A percentile compares a stretch with the other conserved stretches of the same genome.
Evolutionary conservation across 2,329 filamentous ascomycete genomes (phyloP).

Genomic region (Macroventuria anomochaeta): DNA sequence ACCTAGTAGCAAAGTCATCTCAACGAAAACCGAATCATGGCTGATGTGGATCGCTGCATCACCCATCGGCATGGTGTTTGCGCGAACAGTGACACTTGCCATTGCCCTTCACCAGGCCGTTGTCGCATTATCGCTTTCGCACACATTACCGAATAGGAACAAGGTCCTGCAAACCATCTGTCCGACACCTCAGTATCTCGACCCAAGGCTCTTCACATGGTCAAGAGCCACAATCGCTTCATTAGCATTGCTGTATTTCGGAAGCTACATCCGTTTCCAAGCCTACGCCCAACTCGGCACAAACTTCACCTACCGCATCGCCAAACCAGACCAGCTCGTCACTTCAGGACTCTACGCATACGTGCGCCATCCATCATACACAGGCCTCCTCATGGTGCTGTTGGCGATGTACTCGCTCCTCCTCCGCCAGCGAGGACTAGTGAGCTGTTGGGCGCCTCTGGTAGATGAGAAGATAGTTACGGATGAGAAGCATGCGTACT

Average conservation of each 20-base stretch:
- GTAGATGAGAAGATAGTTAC: constrained; percentile 46
- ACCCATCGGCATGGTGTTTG: constrained; percentile 8
- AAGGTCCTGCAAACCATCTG: constrained; percentile 2
- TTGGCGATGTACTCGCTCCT: constrained; percentile 20
- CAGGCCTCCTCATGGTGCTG: constrained; percentile 50
- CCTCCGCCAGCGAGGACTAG: constrained; percentile 13
- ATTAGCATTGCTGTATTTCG: constrained; percentile 8
- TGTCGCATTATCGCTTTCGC: constrained; percentile 5
- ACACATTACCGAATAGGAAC: not conserved
- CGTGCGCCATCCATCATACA: constrained; percentile 62
- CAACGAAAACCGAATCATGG: constrained; percentile 13
- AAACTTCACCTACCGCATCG: constrained; percentile 62
- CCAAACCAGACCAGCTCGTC: constrained; percentile 54
- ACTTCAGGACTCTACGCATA: constrained; percentile 58
- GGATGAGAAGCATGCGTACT: constrained; percentile 47
- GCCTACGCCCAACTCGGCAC: constrained; percentile 57
- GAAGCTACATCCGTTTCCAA: constrained; percentile 39
- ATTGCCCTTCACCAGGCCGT: constrained; percentile 10
- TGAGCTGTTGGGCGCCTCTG: constrained; percentile 33
- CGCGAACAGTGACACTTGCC: not conserved
- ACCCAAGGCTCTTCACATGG: constrained; percentile 14
- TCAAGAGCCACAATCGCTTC: not conserved
- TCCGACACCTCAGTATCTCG: constrained; percentile 13
- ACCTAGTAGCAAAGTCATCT: constrained; percentile 19
- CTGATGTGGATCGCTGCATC: constrained; percentile 17